These are phyloP conservation scores for Malus asiatica DNA, from an alignment of 306 rosid genomes.

Conservation along the genomic window DNA sequence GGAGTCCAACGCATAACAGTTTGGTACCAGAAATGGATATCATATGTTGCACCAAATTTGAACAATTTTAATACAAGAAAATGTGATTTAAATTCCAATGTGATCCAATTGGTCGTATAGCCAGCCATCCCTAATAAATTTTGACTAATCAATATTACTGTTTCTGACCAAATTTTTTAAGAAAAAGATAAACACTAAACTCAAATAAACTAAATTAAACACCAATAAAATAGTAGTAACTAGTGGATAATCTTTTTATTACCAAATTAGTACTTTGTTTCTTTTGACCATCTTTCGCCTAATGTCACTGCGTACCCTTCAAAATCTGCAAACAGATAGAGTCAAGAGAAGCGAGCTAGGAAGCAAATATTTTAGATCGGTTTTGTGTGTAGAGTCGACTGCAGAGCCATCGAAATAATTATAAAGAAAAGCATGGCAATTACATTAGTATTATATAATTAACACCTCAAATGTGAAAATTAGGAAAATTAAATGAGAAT, in stretches of 20 bases:
- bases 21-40: too few relatives aligned
- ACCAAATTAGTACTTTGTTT: not conserved
- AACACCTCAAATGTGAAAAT: not conserved
- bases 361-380: not conserved
- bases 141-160: not conserved
- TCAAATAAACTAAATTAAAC: not conserved
- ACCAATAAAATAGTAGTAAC: not conserved
- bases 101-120: not conserved
- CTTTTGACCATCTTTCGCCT: slow-evolving; percentile 2
- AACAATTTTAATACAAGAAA: not conserved
- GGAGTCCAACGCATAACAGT: too few relatives aligned
- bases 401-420: not conserved
- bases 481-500: not conserved
- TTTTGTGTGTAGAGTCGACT: not conserved
- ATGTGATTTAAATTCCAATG: not conserved
- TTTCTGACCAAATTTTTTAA: not conserved
- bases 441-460: not conserved
- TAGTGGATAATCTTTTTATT: not conserved
- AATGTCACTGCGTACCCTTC: not conserved
- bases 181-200: not conserved
- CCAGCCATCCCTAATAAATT: not conserved
- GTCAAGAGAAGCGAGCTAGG: not conserved
- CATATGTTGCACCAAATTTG: too few relatives aligned
- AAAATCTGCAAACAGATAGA: not conserved
- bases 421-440: not conserved